Conservation (phyloP, 192 early-diverging fungal genomes). For the Podila epigama region DNA sequence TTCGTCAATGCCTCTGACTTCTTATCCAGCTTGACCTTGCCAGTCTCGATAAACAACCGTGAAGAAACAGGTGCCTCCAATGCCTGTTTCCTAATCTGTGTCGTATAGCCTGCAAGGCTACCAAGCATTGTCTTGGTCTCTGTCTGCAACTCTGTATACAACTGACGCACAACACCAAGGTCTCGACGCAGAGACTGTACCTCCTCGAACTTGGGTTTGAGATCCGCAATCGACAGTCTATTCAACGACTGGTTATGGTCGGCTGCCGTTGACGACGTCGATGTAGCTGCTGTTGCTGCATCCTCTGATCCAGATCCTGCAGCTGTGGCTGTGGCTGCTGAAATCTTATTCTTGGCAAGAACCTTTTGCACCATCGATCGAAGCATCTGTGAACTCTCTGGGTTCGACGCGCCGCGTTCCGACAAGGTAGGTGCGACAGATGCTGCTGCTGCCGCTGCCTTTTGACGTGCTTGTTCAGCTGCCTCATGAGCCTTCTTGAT, state of each 20-base stretch:
- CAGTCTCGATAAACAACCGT: constrained; percentile 63
- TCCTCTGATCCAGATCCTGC: neutral
- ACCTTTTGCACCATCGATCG: constrained; percentile 38
- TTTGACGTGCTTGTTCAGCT: constrained; percentile 11
- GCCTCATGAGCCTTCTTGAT: constrained; percentile 37
- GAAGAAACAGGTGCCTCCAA: constrained; percentile 39
- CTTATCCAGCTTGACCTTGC: constrained; percentile 63
- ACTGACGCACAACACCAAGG: constrained; percentile 55
- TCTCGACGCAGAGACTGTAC: constrained; percentile 58
- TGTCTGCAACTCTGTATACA: constrained; percentile 59
- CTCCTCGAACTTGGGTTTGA: constrained; percentile 53
- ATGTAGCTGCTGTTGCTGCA: no score
- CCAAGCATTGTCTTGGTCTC: constrained; percentile 53
- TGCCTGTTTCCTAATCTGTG: constrained; percentile 41
- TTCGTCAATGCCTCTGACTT: constrained; percentile 56
- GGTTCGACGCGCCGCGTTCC: constrained; percentile 1
- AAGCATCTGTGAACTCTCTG: constrained; percentile 8
- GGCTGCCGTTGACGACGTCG: no score
- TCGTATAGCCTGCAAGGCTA: constrained; percentile 48
- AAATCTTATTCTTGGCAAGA: constrained; percentile 22
- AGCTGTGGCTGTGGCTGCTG: neutral
- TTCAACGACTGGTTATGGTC: no score
- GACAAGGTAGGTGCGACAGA: neutral
- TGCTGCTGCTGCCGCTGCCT: neutral
- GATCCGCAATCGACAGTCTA: constrained; percentile 29